Evolutionary conservation across 371 early-diverging fungal species (phyloP).

Genomic region (Actinomortierella wolfii): DNA sequence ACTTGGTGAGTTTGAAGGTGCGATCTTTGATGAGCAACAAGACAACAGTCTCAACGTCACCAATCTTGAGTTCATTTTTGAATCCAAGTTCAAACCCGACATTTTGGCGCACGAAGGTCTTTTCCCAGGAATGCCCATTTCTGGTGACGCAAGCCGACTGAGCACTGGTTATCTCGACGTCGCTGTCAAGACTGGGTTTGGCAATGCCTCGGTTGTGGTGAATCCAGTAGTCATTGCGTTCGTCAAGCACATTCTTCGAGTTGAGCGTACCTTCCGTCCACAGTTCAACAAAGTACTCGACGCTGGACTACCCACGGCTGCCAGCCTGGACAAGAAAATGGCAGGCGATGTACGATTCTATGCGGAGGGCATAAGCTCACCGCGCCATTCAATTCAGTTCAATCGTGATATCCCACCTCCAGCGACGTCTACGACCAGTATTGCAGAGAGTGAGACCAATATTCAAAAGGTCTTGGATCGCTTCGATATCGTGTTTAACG

Average conservation of each 20-base stretch:
- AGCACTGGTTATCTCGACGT: conserved; percentile 60
- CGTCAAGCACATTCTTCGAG: conserved; percentile 70
- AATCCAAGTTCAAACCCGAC: conserved; percentile 36
- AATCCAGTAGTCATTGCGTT: conserved; percentile 77
- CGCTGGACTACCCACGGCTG: conserved; percentile 1
- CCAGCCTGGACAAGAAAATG: too few species aligned
- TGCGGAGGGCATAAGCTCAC: conserved; percentile 4
- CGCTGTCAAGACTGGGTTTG: conserved; percentile 52
- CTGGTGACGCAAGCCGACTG: conserved; percentile 28
- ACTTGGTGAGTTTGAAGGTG: conserved; percentile 34
- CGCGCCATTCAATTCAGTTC: conserved; percentile 36
- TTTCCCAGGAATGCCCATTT: conserved; percentile 15
- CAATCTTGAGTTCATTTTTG: conserved; percentile 31
- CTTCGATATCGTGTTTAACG: conserved; percentile 43
- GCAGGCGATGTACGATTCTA: too few species aligned
- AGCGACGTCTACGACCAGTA: not conserved
- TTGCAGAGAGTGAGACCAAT: conserved; percentile 4
- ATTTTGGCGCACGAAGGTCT: conserved; percentile 19
- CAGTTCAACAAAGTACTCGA: conserved; percentile 50
- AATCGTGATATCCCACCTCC: conserved; percentile 12
- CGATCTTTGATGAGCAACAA: conserved; percentile 39
- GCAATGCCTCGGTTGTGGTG: conserved; percentile 52
- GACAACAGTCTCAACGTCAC: conserved; percentile 31
- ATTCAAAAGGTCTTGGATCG: conserved; percentile 22
- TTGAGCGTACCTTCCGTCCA: conserved; percentile 71